Conservation (phyloP, 2,329 filamentous ascomycete species). For the Xylaria arbuscula region DNA sequence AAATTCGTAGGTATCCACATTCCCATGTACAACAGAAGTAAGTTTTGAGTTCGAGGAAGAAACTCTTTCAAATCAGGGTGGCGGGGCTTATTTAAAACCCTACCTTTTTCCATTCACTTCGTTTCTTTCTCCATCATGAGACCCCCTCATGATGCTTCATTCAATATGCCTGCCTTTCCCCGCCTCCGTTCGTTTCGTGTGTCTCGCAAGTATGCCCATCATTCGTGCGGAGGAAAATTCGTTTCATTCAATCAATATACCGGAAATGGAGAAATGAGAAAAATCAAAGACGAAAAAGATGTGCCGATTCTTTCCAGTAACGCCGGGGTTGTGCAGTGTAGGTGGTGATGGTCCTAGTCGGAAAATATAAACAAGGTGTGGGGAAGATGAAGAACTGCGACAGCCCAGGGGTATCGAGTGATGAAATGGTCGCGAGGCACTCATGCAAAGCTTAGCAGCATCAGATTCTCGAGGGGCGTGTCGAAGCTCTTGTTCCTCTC, state of each 20-base stretch:
- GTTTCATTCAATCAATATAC: constrained; percentile 12
- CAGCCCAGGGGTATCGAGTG: constrained; percentile 1
- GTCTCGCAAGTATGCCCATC: constrained; percentile 4
- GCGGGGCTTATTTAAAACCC: constrained; percentile 3
- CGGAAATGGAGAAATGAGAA: constrained; percentile 4
- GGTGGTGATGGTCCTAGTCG: constrained; percentile 24
- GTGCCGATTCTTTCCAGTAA: constrained; percentile 37
- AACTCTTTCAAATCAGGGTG: background rate
- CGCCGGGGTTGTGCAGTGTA: constrained; percentile 44
- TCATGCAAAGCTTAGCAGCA: background rate
- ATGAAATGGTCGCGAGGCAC: background rate
- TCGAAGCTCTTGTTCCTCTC: constrained; percentile 44
- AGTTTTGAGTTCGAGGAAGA: background rate
- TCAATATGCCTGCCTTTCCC: background rate
- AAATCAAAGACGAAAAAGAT: constrained; percentile 22
- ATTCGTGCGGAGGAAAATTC: constrained; percentile 1
- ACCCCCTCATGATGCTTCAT: constrained; percentile 33
- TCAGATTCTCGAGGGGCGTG: constrained; percentile 37
- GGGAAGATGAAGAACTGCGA: constrained; percentile 7
- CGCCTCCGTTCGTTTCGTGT: constrained; percentile 1
- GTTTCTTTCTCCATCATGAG: constrained; percentile 25
- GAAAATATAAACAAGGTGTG: constrained; percentile 38
- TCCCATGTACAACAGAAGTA: constrained; percentile 28
- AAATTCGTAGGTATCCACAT: constrained; percentile 25
- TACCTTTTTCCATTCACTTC: constrained; percentile 7